phyloP scores from a whole-genome alignment of 2,329 filamentous ascomycete genomes.

The Alternaria sp. region DNA sequence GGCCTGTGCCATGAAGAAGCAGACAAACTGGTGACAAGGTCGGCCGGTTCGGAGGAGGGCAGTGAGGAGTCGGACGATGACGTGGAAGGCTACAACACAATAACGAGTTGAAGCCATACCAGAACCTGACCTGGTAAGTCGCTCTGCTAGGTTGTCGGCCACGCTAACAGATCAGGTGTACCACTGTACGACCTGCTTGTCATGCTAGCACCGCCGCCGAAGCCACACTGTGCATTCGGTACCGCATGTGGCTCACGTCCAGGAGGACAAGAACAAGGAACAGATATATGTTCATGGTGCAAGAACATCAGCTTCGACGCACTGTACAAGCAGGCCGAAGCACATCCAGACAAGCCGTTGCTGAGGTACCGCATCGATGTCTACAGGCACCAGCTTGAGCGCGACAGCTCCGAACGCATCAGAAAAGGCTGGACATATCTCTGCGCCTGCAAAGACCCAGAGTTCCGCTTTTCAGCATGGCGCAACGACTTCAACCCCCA shows the following conservation, averaged over 20 bases:
- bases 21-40: conserved; percentile 24
- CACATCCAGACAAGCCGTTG: conserved; percentile 12
- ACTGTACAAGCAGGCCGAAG: conserved; percentile 22
- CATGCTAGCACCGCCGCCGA: conserved; percentile 30
- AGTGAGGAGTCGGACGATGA: conserved; percentile 29
- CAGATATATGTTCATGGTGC: conserved; percentile 31
- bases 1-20: conserved; percentile 39
- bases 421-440: conserved; percentile 27
- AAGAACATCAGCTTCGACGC: conserved; percentile 33
- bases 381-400: conserved; percentile 27
- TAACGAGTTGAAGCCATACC: conserved; percentile 11
- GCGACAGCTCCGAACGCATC: conserved; percentile 24
- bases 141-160: conserved; percentile 3
- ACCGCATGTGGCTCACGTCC: conserved; percentile 23
- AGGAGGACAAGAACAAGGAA: conserved; percentile 26
- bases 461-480: conserved; percentile 25
- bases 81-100: conserved; percentile 31
- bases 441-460: conserved; percentile 32
- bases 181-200: conserved; percentile 1
- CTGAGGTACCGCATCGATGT: conserved; percentile 22
- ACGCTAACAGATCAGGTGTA: conserved; percentile 1
- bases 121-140: not conserved
- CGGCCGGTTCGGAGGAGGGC: conserved; percentile 20
- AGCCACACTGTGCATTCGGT: conserved; percentile 29
- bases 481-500: conserved; percentile 27